Conservation (phyloP, 164 flowering plant species). For the Amborella trichopoda region DNA sequence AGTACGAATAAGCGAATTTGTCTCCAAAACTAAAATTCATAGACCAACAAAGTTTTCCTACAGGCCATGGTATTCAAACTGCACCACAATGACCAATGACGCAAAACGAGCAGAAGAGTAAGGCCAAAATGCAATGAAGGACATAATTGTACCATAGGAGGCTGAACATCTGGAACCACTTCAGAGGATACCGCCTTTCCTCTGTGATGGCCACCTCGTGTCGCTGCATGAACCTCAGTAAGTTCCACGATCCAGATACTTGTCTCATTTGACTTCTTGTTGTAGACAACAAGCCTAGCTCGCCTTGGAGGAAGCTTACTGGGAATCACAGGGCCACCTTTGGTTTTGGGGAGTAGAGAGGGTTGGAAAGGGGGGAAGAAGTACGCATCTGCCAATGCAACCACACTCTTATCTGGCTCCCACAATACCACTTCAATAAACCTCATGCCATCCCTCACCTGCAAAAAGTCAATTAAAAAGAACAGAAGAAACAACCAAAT, state of each 20-base stretch:
- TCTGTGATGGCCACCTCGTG: constrained; percentile 93
- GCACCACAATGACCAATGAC: too few species aligned
- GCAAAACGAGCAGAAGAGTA: too few species aligned
- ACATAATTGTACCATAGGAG: constrained; percentile 96
- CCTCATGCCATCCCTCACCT: constrained; percentile 91
- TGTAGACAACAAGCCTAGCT: constrained; percentile 77
- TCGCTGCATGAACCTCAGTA: constrained; percentile 80
- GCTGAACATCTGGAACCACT: constrained; percentile 87
- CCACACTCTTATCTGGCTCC: constrained; percentile 80
- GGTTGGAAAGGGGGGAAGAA: constrained; percentile 96
- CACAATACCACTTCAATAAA: constrained; percentile 75
- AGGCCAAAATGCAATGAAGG: too few species aligned
- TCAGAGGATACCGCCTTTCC: constrained; percentile 77
- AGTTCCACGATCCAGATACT: constrained; percentile 79
- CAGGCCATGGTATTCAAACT: too few species aligned
- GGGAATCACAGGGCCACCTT: constrained; percentile 78
- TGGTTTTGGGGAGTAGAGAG: constrained; percentile 67
- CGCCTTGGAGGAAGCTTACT: constrained; percentile 78
- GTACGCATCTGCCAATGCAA: constrained; percentile 93
- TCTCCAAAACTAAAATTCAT: too few species aligned
- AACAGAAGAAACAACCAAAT: neutral
- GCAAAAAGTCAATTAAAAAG: constrained; percentile 9
- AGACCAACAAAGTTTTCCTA: too few species aligned
- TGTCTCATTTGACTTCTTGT: constrained; percentile 72
- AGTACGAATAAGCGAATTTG: too few species aligned